Conservation (phyloP, 208 protist species). For the Phytomonas serpens region DNA sequence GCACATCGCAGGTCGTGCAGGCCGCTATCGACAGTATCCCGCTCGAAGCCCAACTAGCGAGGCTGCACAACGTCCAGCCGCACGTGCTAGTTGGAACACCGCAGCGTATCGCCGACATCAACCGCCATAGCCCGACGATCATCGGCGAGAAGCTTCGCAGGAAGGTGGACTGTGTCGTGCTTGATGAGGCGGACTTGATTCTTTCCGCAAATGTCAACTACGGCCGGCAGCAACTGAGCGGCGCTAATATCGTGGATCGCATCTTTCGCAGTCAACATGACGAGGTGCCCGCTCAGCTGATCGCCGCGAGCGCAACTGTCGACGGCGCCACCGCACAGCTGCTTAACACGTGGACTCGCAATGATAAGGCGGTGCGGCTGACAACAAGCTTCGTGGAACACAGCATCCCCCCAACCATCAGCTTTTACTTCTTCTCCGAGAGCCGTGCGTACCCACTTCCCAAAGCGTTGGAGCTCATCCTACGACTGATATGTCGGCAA, state of each 20-base stretch:
- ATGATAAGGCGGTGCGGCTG: slow-evolving; percentile 80
- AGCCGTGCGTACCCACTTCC: slow-evolving; percentile 30
- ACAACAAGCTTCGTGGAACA: slow-evolving; percentile 88
- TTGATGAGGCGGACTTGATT: slow-evolving; percentile 83
- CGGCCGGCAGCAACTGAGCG: slow-evolving; percentile 30
- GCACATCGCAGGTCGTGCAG: slow-evolving; percentile 72
- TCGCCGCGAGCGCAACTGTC: slow-evolving; percentile 79
- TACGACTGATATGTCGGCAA: slow-evolving; percentile 73
- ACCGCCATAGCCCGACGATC: slow-evolving; percentile 48
- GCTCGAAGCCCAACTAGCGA: slow-evolving; percentile 67
- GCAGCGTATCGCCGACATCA: slow-evolving; percentile 69
- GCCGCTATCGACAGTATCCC: slow-evolving; percentile 66
- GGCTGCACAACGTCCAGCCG: slow-evolving; percentile 84
- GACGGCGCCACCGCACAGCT: slow-evolving; percentile 75
- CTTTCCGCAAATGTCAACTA: slow-evolving; percentile 20
- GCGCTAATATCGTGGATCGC: slow-evolving; percentile 68
- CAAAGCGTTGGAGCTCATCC: slow-evolving; percentile 26
- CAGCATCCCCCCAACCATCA: slow-evolving; percentile 66
- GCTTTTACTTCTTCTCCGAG: slow-evolving; percentile 72
- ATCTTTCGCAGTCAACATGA: slow-evolving; percentile 60
- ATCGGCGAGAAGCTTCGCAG: slow-evolving; percentile 77
- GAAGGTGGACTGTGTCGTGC: slow-evolving; percentile 87
- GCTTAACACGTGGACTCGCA: slow-evolving; percentile 83
- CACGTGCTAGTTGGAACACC: slow-evolving; percentile 86
- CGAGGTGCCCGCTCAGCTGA: slow-evolving; percentile 82